Conservation (phyloP, 768 basidiomycete species). For the Cystobasidium tubakii region DNA sequence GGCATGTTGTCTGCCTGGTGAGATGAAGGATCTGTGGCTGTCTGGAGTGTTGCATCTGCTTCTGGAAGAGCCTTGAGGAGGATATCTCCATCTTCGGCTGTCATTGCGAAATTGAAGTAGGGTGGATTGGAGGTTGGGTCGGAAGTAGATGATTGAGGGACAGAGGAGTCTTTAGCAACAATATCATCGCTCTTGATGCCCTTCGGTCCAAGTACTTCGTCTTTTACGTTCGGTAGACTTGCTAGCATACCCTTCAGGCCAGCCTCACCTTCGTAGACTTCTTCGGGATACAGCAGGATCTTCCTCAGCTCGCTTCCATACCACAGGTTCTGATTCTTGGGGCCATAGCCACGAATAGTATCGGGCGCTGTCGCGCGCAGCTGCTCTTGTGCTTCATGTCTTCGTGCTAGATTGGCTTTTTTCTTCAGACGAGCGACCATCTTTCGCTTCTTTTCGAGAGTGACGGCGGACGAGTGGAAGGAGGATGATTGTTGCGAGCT, state of each 20-base stretch:
- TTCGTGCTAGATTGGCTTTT: constrained; percentile 51
- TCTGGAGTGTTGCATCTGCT: constrained; percentile 50
- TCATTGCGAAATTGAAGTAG: constrained; percentile 69
- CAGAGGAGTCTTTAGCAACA: background rate
- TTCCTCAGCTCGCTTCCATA: constrained; percentile 57
- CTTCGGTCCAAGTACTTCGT: constrained; percentile 9
- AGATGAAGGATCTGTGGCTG: constrained; percentile 21
- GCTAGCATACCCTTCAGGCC: constrained; percentile 27
- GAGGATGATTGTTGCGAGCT: constrained; percentile 4
- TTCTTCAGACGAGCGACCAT: constrained; percentile 48
- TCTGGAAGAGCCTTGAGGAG: constrained; percentile 65
- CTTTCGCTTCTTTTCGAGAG: constrained; percentile 38
- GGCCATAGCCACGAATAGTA: constrained; percentile 67
- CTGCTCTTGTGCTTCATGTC: constrained; percentile 52
- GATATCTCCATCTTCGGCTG: constrained; percentile 56
- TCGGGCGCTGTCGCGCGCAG: constrained; percentile 56
- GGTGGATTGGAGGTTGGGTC: background rate
- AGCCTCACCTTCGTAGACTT: constrained; percentile 26
- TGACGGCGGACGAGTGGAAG: constrained; percentile 15
- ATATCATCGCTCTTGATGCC: constrained; percentile 10
- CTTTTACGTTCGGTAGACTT: background rate
- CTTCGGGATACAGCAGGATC: constrained; percentile 37
- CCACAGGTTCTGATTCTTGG: constrained; percentile 66
- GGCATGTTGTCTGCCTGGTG: constrained; percentile 50
- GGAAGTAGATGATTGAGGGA: background rate